These are phyloP conservation scores for Sanghuangporus weigelae DNA, from an alignment of 1,284 basidiomycete species.

Conservation along the genomic window DNA sequence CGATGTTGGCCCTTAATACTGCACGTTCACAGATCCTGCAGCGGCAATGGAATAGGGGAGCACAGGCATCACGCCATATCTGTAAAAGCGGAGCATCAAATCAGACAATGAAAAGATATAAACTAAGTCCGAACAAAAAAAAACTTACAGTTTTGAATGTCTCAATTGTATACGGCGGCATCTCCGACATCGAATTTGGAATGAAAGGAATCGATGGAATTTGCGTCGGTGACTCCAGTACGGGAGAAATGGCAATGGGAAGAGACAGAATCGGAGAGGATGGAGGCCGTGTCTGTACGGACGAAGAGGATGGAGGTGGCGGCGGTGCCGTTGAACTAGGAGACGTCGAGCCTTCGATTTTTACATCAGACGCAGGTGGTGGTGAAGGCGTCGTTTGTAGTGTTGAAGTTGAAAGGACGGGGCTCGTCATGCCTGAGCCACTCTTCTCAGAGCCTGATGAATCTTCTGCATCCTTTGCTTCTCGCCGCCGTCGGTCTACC, in stretches of 20 bases:
- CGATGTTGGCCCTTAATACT: constrained; percentile 39
- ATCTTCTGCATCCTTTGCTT: constrained; percentile 34
- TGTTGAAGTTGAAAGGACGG: constrained; percentile 68
- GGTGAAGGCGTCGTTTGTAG: constrained; percentile 71
- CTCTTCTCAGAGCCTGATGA: constrained; percentile 43
- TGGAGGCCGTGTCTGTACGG: constrained; percentile 18
- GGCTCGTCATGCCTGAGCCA: constrained; percentile 59
- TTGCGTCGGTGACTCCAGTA: constrained; percentile 50
- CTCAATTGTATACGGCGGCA: constrained; percentile 58
- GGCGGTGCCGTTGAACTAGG: constrained; percentile 20
- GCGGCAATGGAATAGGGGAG: constrained; percentile 62
- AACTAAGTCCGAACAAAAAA: not conserved
- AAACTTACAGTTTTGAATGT: constrained; percentile 49
- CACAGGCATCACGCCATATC: constrained; percentile 70
- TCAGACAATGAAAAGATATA: constrained; percentile 13
- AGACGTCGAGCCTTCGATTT: constrained; percentile 31
- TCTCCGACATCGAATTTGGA: constrained; percentile 50
- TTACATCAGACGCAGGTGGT: constrained; percentile 40
- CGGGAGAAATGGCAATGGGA: constrained; percentile 50
- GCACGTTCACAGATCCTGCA: constrained; percentile 68
- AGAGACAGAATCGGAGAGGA: constrained; percentile 26
- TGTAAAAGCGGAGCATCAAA: constrained; percentile 25
- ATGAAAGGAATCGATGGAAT: constrained; percentile 63
- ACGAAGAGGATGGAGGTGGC: not conserved
- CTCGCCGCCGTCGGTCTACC: constrained; percentile 27